Percentiles rank a stretch among this genome's conserved stretches.
Evolutionary conservation across 2,329 filamentous ascomycete species (phyloP).

Genomic region (Pseudogymnoascus sp.): DNA sequence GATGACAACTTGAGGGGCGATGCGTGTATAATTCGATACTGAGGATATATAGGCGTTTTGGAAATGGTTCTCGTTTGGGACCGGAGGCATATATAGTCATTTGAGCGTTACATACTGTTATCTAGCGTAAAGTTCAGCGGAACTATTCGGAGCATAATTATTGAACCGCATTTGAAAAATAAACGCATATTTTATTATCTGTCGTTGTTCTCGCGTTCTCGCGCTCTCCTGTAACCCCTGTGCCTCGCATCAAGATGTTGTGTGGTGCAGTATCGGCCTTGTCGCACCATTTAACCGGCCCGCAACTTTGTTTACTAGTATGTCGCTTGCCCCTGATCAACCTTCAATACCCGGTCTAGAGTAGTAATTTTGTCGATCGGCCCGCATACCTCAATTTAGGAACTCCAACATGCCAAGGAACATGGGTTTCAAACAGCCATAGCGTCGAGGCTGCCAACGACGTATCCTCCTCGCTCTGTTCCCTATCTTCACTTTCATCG

Average conservation of each 20-base stretch:
- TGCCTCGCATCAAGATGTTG: not conserved
- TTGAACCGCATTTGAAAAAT: not conserved
- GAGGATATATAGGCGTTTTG: not conserved
- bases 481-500: not conserved
- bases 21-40: not conserved
- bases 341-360: not conserved
- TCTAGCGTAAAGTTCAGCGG: not conserved
- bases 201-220: not conserved
- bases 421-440: not conserved
- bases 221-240: too few species aligned
- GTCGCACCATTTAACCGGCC: not conserved
- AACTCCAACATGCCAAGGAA: not conserved
- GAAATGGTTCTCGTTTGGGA: not conserved
- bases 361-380: not conserved
- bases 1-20: not conserved
- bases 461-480: not conserved
- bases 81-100: not conserved
- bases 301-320: not conserved
- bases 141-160: not conserved
- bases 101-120: constrained; percentile 3
- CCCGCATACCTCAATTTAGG: not conserved
- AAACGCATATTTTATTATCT: not conserved
- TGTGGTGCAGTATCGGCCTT: not conserved
- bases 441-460: not conserved
- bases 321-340: not conserved